phyloP scores from a whole-genome alignment of 352 stramenopile genomes.

The Phytophthora ramorum region DNA sequence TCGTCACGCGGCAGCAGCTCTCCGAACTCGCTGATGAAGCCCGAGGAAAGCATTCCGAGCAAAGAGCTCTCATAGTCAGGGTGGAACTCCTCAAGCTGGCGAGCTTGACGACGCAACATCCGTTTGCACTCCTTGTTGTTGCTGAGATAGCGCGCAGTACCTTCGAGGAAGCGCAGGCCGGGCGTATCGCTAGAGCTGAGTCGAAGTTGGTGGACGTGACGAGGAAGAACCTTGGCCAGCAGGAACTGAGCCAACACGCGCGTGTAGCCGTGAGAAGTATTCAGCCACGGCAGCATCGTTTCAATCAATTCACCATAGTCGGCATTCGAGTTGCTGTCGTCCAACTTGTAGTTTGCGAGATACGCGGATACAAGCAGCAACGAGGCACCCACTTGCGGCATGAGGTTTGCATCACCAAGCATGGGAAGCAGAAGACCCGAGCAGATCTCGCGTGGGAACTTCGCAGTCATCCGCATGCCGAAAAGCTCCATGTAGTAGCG shows the following conservation, averaged over 20 bases:
- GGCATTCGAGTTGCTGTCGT: constrained; percentile 30
- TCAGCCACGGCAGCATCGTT: constrained; percentile 78
- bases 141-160: constrained; percentile 68
- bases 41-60: constrained; percentile 65
- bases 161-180: constrained; percentile 57
- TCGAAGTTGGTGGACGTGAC: constrained; percentile 53
- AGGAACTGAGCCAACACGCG: constrained; percentile 83
- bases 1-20: constrained; percentile 75
- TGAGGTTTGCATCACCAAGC: constrained; percentile 73
- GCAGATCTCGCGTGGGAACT: constrained; percentile 57
- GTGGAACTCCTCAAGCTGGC: constrained; percentile 65
- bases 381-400: constrained; percentile 73
- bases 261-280: constrained; percentile 82
- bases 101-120: constrained; percentile 78
- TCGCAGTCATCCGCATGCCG: constrained; percentile 68
- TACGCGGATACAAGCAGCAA: constrained; percentile 67
- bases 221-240: constrained; percentile 67
- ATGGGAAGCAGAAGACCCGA: constrained; percentile 56
- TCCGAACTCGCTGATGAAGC: constrained; percentile 77
- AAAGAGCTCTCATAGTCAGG: constrained; percentile 80
- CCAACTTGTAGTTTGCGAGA: constrained; percentile 41
- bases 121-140: constrained; percentile 87
- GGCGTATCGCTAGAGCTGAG: constrained; percentile 17
- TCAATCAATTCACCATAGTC: constrained; percentile 46
- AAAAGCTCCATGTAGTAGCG: constrained; percentile 88